Evolutionary conservation across 1,284 basidiomycete species (phyloP).

Genomic region (Naganishia cerealis): DNA sequence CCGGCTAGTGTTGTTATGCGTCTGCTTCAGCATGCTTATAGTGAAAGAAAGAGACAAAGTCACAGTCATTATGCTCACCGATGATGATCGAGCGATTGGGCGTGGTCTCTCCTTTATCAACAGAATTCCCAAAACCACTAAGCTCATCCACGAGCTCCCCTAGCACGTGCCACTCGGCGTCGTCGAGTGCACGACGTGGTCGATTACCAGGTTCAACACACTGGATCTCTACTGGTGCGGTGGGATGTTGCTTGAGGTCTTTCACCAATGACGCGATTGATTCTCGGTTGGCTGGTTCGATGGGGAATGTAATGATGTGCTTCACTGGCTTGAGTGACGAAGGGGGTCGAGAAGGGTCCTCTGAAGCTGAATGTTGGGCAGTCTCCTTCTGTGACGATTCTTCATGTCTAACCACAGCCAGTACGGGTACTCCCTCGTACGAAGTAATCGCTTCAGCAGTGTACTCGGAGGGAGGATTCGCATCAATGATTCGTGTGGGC

Average conservation of each 20-base stretch:
- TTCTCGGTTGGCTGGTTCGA: background rate
- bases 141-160: constrained; percentile 11
- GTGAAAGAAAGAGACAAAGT: background rate
- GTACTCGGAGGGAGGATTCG: background rate
- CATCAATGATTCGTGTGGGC: constrained; percentile 1
- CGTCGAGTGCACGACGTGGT: background rate
- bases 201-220: background rate
- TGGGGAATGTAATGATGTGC: constrained; percentile 6
- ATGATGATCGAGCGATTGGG: constrained; percentile 11
- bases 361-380: background rate
- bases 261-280: background rate
- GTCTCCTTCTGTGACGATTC: background rate
- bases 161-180: constrained; percentile 3
- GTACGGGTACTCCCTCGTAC: background rate
- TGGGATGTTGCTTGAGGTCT: background rate
- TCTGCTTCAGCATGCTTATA: no score
- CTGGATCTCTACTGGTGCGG: background rate
- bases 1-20: constrained; percentile 61
- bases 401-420: background rate
- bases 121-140: background rate
- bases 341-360: background rate
- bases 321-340: background rate
- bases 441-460: background rate
- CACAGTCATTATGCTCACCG: background rate
- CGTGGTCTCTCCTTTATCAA: background rate